A percentile compares a stretch with the other conserved stretches of the same genome.
phyloP scores from a whole-genome alignment of 768 basidiomycete genomes.

The Phylloporus scabripes region DNA sequence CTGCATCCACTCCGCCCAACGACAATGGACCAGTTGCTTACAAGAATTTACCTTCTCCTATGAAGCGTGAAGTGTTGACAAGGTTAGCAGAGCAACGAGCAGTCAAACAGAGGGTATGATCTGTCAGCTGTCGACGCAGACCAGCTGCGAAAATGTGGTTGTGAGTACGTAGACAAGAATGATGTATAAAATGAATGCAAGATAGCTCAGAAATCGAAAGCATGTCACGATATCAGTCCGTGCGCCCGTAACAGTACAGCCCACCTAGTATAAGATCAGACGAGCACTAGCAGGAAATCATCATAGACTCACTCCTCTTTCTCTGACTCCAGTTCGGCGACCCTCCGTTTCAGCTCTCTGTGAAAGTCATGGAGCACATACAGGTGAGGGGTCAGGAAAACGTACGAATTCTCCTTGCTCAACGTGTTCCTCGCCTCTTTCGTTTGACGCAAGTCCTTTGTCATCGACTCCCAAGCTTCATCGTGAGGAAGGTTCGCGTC shows the following conservation, averaged over 20 bases:
- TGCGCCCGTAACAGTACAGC: slow-evolving; percentile 50
- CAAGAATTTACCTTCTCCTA: slow-evolving; percentile 18
- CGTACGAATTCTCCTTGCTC: slow-evolving; percentile 76
- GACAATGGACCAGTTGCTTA: slow-evolving; percentile 9
- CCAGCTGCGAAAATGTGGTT: slow-evolving; percentile 13
- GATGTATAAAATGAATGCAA: slow-evolving; percentile 14
- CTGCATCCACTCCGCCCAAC: neutral
- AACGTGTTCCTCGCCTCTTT: slow-evolving; percentile 75
- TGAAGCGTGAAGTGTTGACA: slow-evolving; percentile 16
- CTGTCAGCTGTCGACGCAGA: slow-evolving; percentile 12
- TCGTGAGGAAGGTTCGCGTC: slow-evolving; percentile 76
- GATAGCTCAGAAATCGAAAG: slow-evolving; percentile 19
- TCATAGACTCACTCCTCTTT: slow-evolving; percentile 63
- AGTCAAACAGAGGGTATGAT: slow-evolving; percentile 10
- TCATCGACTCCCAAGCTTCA: slow-evolving; percentile 79
- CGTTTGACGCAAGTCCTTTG: slow-evolving; percentile 62
- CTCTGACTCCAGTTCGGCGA: slow-evolving; percentile 69
- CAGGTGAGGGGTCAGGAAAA: slow-evolving; percentile 10
- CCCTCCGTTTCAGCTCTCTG: slow-evolving; percentile 64
- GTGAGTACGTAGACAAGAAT: slow-evolving; percentile 23
- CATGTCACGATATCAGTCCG: slow-evolving; percentile 37
- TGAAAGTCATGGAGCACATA: slow-evolving; percentile 3
- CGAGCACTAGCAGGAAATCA: neutral
- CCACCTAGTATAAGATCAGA: slow-evolving; percentile 47
- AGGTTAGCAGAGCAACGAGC: slow-evolving; percentile 11